Percentiles rank a stretch among this genome's conserved stretches.
Conservation (phyloP, 148 eudicot species). For the Persicaria tinctoria region DNA sequence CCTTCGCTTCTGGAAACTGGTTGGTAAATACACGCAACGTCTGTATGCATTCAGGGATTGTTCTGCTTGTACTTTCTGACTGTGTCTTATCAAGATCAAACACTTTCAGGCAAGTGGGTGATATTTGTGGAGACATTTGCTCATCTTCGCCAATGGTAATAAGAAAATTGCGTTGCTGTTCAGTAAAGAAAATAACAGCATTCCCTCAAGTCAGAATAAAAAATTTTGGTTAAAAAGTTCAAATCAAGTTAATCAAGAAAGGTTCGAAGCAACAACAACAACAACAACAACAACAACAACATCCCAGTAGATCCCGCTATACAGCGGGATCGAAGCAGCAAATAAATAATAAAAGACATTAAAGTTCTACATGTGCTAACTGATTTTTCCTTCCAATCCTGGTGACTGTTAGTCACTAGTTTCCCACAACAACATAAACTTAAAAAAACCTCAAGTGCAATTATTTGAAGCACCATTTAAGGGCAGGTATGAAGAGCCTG, state of each 20-base stretch:
- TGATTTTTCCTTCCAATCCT: not conserved
- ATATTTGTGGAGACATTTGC: conserved; percentile 56
- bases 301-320: too few relatives aligned
- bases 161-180: conserved; percentile 10
- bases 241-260: conserved; percentile 1
- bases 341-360: not conserved
- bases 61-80: conserved; percentile 65
- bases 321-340: not conserved
- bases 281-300: too few relatives aligned
- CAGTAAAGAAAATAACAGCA: too few relatives aligned
- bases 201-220: not conserved
- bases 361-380: not conserved
- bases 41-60: conserved; percentile 81
- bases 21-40: conserved; percentile 72
- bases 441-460: not conserved
- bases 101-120: conserved; percentile 75
- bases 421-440: not conserved
- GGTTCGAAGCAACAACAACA: not conserved
- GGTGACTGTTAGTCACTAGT: not conserved
- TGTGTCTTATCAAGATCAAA: conserved; percentile 90
- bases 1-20: conserved; percentile 51
- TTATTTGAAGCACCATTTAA: not conserved
- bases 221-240: not conserved
- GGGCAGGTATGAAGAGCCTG: not conserved
- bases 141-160: conserved; percentile 83